Evolutionary conservation across 2,329 filamentous ascomycete genomes (phyloP), one percentile per base, ranked within the genome.

Genomic region (Zymoseptoria ardabiliae): DNA sequence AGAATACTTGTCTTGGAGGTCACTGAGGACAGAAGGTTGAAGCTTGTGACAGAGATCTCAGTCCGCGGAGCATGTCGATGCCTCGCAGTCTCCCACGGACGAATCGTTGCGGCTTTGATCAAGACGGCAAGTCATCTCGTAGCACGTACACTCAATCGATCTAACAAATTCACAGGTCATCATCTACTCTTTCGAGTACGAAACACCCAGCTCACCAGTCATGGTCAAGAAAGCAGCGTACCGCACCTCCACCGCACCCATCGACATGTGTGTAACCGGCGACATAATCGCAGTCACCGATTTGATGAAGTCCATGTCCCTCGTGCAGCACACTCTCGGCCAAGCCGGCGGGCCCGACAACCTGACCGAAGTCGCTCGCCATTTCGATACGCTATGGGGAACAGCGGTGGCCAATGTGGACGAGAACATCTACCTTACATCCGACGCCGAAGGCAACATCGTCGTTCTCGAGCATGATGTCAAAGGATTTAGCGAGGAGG

Each of bases 361-460:
- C 56, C 79, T 97, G 7, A 79, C 80, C 0, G 91, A 96, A 77
- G 79, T 89, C 2, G 89, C 88, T 3, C 83, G 92, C 20, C 90
- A 97, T 71, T 91, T 87, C 67, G 85, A 93, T 68, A 87, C 89
- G 0, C 80, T 85, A 0, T 97, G 93, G 92, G 81, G 84, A 2
- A 96, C 92, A 1, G 86, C 90, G 0, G 81, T 96, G 4, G 85
- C 85, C 4, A 83, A 88, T 58, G 77, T 97, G 2, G 88, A 84
- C 20, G 82, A 82, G 11, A 82, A 92, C 55, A 86, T 83, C 1
- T 96, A 91, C 80, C 80, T 99, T 0, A 85, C 93, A 69, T 85
- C 88, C 41, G 94, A 99, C 70, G 86, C 90, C 0, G 88, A 94
- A 68, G 93, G 93, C 1, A 97, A 99, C 66, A 74, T 99, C 2